Conservation (phyloP, 23 red algal genomes). For the Gracilaria gracilis region DNA sequence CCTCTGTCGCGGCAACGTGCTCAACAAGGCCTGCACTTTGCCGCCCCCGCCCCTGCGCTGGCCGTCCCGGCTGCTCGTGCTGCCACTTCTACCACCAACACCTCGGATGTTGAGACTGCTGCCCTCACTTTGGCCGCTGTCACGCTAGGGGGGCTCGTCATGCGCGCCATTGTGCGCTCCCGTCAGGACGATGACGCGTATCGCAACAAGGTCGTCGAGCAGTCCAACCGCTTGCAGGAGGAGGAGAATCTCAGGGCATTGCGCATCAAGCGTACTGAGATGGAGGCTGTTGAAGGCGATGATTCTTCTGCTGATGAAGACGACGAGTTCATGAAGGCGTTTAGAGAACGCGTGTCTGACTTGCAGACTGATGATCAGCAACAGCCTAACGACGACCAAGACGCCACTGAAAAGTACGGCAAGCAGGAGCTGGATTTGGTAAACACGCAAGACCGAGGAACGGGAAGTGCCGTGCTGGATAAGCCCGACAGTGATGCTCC, state of each 20-base stretch:
- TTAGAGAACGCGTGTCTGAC: conserved; percentile 38
- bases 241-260: conserved; percentile 48
- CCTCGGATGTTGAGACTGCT: conserved; percentile 58
- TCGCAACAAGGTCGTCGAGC: conserved; percentile 30
- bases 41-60: not conserved
- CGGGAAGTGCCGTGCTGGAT: conserved; percentile 61
- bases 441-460: conserved; percentile 28
- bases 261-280: conserved; percentile 31
- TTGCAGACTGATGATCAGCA: conserved; percentile 23
- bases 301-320: conserved; percentile 1
- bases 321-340: conserved; percentile 39
- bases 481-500: conserved; percentile 19
- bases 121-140: conserved; percentile 63
- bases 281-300: conserved; percentile 44
- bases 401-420: conserved; percentile 14
- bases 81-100: conserved; percentile 21
- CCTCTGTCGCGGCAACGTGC: not conserved
- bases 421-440: conserved; percentile 41
- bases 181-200: conserved; percentile 42
- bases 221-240: conserved; percentile 45
- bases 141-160: conserved; percentile 47
- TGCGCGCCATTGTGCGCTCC: conserved; percentile 37
- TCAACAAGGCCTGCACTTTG: not conserved
- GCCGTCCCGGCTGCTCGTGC: not conserved
- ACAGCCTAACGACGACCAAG: conserved; percentile 13